Base-by-base conservation (phyloP, 352 stramenopile species). In the Phytophthora gonapodyides region DNA sequence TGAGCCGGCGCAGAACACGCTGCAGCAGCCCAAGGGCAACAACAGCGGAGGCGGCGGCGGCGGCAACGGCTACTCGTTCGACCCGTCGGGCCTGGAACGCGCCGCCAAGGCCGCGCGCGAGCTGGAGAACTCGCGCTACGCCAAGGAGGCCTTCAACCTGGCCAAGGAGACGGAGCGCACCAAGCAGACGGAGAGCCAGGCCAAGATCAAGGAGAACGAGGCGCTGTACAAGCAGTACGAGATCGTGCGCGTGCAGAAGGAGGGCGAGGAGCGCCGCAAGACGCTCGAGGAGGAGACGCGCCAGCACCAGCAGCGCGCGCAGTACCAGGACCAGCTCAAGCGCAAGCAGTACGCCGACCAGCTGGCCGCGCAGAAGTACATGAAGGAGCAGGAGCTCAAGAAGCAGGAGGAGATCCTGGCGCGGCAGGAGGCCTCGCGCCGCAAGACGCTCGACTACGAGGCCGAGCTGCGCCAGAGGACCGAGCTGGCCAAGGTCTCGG, bases 301-400 rank as follows among this genome's bases (percentile, higher is more conserved):
- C 55, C 95, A 99, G 80, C 94, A 99, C 75, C 94, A 98, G 78
- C 84, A 97, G 71, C 84, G 95, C 57, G 94, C 92, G 41, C 92
- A 99, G 75, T 99, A 99, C 82, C 88, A 97, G 71, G 97, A 99
- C 82, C 89, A 99, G 73, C 89, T 99, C 47, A 98, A 99, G 85
- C 92, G 97, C 59, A 99, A 99, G 80, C 90, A 98, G 71, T 97
- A 99, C 68, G 96, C 97, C 2, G 97, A 99, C 67, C 96, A 99
- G 78, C 72, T 98, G 24, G 93, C 97, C 33, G 96, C 96, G 24
- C 95, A 99, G 72, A 98, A 98, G 77, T 89, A 93, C 67, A 94
- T 95, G 83, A 94, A 96, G 61, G 94, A 98, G 68, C 96, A 98
- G 73, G 94, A 99, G 82, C 73, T 98, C 19, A 97, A 98, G 82